phyloP scores from a whole-genome alignment of 306 rosid genomes.

The Lathyrus tuberosus region DNA sequence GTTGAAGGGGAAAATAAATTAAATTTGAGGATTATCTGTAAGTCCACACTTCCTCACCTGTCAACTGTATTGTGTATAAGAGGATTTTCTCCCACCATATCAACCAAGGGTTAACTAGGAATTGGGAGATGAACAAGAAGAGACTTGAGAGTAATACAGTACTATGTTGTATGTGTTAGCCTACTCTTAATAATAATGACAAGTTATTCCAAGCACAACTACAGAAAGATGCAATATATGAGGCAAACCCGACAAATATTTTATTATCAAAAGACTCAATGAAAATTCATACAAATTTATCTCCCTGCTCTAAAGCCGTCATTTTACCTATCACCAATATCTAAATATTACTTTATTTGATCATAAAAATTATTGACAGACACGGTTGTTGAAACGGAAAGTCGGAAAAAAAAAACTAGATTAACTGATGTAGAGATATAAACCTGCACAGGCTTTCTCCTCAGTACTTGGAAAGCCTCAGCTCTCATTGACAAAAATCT shows the following conservation, averaged over 20 bases:
- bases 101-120: neutral
- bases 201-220: conserved; percentile 30
- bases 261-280: conserved; percentile 9
- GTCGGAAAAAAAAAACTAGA: neutral
- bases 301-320: conserved; percentile 14
- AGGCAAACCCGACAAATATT: conserved; percentile 33
- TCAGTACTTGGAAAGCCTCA: conserved; percentile 93
- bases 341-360: conserved; percentile 15
- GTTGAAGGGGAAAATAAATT: neutral
- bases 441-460: conserved; percentile 98
- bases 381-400: neutral
- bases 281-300: conserved; percentile 13
- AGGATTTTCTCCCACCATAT: conserved; percentile 24
- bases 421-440: conserved; percentile 30
- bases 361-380: conserved; percentile 31
- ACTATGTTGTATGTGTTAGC: conserved; percentile 7
- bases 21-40: neutral
- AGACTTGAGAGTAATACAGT: conserved; percentile 2
- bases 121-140: conserved; percentile 14
- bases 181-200: conserved; percentile 19
- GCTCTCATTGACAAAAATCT: conserved; percentile 98
- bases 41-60: conserved; percentile 8
- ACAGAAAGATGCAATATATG: conserved; percentile 22
- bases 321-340: conserved; percentile 25
- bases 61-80: conserved; percentile 24